Evolutionary conservation across 495 filamentous ascomycete genomes (phyloP).

Genomic region (Tuber umbilicatum): DNA sequence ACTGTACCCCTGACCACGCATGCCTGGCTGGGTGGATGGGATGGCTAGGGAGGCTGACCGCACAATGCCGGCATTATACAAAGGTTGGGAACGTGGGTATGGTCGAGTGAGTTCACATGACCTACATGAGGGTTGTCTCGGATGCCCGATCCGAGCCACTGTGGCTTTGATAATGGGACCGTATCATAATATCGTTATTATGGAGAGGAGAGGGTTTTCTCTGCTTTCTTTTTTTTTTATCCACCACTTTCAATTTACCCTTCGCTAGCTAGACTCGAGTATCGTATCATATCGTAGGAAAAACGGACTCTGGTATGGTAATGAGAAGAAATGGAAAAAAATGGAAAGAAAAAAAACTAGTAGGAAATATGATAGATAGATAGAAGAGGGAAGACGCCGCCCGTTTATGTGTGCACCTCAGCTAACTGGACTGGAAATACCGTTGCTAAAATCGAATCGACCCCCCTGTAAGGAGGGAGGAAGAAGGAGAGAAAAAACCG

Average conservation of each 20-base stretch:
- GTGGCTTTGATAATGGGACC: too few relatives aligned
- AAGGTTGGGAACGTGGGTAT: not conserved
- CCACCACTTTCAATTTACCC: constrained; percentile 3
- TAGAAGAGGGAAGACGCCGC: not conserved
- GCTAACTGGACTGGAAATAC: not conserved
- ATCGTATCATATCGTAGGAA: not conserved
- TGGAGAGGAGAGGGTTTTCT: not conserved
- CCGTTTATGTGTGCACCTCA: constrained; percentile 3
- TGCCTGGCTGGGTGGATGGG: not conserved
- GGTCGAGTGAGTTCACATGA: not conserved
- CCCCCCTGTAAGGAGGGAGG: not conserved
- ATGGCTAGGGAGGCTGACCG: not conserved
- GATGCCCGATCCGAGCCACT: constrained; percentile 1
- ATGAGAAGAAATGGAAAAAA: not conserved
- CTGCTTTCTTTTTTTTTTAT: not conserved
- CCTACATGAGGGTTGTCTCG: not conserved
- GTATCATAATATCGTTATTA: not conserved
- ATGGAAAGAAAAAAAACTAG: not conserved
- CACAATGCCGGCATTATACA: not conserved
- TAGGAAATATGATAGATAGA: not conserved
- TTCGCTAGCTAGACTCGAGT: constrained; percentile 3
- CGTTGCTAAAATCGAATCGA: not conserved
- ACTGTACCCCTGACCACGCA: not conserved
- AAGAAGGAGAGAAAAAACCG: not conserved
- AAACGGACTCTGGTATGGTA: not conserved